Evolutionary conservation across 2,329 filamentous ascomycete species (phyloP).

Genomic region (Cladosporium phlei): DNA sequence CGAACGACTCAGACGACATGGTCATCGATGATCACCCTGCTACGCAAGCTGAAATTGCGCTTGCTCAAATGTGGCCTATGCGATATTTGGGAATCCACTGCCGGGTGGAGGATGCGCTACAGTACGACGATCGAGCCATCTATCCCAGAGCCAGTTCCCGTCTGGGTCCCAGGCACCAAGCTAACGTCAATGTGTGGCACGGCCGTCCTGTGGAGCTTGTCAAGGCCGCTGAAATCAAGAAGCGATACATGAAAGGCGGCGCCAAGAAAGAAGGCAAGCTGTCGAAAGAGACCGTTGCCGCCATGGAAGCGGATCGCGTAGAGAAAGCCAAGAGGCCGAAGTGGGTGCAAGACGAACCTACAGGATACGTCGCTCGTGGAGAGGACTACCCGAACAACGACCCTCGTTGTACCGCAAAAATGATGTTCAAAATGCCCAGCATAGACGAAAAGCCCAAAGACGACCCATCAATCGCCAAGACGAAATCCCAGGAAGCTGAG

Average conservation of each 20-base stretch:
- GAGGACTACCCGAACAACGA: slow-evolving; percentile 72
- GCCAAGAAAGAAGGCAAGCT: slow-evolving; percentile 72
- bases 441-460: slow-evolving; percentile 21
- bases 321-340: slow-evolving; percentile 78
- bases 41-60: slow-evolving; percentile 83
- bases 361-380: slow-evolving; percentile 78
- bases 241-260: slow-evolving; percentile 59
- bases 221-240: slow-evolving; percentile 81
- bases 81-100: slow-evolving; percentile 94
- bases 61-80: slow-evolving; percentile 93
- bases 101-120: slow-evolving; percentile 87
- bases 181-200: slow-evolving; percentile 77
- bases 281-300: slow-evolving; percentile 73
- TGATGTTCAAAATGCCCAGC: slow-evolving; percentile 67
- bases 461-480: slow-evolving; percentile 42
- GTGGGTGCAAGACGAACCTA: slow-evolving; percentile 88
- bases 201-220: slow-evolving; percentile 85
- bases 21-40: slow-evolving; percentile 57
- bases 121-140: slow-evolving; percentile 89
- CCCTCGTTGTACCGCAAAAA: slow-evolving; percentile 66
- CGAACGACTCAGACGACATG: slow-evolving; percentile 43
- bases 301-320: slow-evolving; percentile 74
- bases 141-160: slow-evolving; percentile 93
- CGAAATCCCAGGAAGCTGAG: neutral
- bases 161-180: slow-evolving; percentile 85